phyloP scores from a whole-genome alignment of 805 yeast genomes.

The Metschnikowia drakensbergensis region DNA sequence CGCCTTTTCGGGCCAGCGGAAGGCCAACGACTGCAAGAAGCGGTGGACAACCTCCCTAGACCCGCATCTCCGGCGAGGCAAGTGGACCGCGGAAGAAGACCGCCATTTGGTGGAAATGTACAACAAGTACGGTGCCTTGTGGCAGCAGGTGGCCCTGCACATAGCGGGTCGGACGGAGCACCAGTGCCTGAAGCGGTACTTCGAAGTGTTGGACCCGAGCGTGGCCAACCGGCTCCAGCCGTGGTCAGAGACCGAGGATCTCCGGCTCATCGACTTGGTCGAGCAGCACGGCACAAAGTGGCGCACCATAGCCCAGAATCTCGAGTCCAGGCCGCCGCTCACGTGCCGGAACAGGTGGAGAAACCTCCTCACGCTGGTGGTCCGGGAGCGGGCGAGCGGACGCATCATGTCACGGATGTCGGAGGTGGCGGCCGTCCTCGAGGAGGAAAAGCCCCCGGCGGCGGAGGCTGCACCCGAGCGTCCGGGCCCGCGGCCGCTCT shows the following conservation, averaged over 20 bases:
- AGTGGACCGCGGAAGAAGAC: slow-evolving; percentile 85
- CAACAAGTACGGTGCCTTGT: slow-evolving; percentile 66
- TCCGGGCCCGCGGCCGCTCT: background rate
- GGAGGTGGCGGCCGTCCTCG: slow-evolving; percentile 18
- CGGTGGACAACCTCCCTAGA: slow-evolving; percentile 85
- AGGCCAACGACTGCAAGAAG: slow-evolving; percentile 79
- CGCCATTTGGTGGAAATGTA: slow-evolving; percentile 58
- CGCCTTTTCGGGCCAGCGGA: slow-evolving; percentile 44
- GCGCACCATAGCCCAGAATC: slow-evolving; percentile 70
- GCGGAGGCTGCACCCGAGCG: background rate
- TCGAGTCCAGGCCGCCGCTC: slow-evolving; percentile 78
- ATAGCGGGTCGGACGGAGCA: slow-evolving; percentile 88
- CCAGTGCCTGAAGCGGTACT: slow-evolving; percentile 89
- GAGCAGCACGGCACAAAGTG: slow-evolving; percentile 79
- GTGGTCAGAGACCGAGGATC: slow-evolving; percentile 79
- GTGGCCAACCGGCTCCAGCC: slow-evolving; percentile 72
- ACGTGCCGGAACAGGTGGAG: slow-evolving; percentile 94
- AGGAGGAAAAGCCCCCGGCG: background rate
- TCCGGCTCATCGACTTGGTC: slow-evolving; percentile 62
- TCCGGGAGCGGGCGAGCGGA: slow-evolving; percentile 57
- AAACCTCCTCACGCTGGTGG: slow-evolving; percentile 73
- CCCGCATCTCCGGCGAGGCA: slow-evolving; percentile 77
- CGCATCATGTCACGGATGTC: slow-evolving; percentile 59
- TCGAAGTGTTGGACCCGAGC: slow-evolving; percentile 81
- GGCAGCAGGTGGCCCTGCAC: slow-evolving; percentile 78